Conservation (phyloP, 2,329 filamentous ascomycete species). For the Hymenoscyphus scutula region DNA sequence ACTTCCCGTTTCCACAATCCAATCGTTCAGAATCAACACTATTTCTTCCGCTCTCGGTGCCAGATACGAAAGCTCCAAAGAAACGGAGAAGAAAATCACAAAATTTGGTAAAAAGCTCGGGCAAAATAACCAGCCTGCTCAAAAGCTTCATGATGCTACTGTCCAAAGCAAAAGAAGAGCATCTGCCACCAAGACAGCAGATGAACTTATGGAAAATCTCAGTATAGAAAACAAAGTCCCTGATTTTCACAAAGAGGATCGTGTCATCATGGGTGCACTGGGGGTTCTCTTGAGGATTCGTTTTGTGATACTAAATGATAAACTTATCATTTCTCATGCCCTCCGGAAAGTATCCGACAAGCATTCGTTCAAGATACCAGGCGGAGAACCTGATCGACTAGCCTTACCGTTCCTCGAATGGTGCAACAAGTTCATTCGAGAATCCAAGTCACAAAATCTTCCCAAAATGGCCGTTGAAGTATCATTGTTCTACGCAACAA, state of each 20-base stretch:
- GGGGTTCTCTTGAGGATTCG: conserved; percentile 35
- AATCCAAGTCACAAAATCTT: conserved; percentile 34
- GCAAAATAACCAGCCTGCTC: conserved; percentile 38
- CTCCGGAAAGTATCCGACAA: conserved; percentile 11
- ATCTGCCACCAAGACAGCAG: conserved; percentile 18
- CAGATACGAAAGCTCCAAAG: conserved; percentile 20
- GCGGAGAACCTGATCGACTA: conserved; percentile 13
- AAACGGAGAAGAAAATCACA: conserved; percentile 27
- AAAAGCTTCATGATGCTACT: conserved; percentile 41
- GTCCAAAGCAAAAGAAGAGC: conserved; percentile 21
- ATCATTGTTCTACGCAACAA: conserved; percentile 36
- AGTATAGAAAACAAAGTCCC: conserved; percentile 24
- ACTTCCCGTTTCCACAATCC: background rate
- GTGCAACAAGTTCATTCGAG: conserved; percentile 35
- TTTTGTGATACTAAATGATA: conserved; percentile 30
- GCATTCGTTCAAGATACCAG: conserved; percentile 22
- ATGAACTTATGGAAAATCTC: conserved; percentile 23
- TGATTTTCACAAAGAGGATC: conserved; percentile 30
- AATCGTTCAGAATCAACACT: conserved; percentile 1
- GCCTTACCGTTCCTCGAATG: conserved; percentile 28
- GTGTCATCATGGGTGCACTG: conserved; percentile 32
- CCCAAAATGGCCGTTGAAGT: conserved; percentile 41
- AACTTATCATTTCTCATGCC: conserved; percentile 30
- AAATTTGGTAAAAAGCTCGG: conserved; percentile 29
- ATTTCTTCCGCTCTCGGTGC: conserved; percentile 16